phyloP scores from a whole-genome alignment of 441 rosid genomes.

The Euphorbia corollata region DNA sequence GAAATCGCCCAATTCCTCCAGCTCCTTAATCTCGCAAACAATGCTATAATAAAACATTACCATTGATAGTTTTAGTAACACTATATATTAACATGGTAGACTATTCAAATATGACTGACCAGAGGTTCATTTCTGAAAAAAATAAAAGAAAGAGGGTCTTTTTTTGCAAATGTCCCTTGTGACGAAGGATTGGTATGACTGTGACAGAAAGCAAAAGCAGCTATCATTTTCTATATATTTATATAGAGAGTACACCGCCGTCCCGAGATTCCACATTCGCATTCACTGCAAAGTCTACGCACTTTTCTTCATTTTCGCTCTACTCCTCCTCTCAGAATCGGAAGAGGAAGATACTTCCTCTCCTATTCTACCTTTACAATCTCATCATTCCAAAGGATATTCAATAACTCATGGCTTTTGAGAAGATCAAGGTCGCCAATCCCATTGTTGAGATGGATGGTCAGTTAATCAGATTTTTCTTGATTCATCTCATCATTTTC shows the following conservation, averaged over 20 bases:
- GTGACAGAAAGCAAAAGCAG: background rate
- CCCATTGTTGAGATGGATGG: constrained; percentile 94
- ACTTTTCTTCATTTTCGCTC: background rate
- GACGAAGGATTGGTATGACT: too few relatives aligned
- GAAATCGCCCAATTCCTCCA: too few relatives aligned
- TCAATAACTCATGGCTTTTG: constrained; percentile 37
- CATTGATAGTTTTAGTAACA: too few relatives aligned
- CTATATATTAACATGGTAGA: too few relatives aligned
- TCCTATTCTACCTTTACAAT: background rate
- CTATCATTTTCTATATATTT: background rate
- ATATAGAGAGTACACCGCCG: background rate
- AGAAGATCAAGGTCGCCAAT: constrained; percentile 75
- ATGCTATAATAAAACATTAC: too few relatives aligned
- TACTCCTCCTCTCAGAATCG: background rate
- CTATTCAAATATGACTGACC: too few relatives aligned
- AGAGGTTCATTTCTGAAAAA: too few relatives aligned
- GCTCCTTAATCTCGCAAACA: too few relatives aligned
- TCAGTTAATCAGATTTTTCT: constrained; percentile 22
- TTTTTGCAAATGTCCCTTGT: too few relatives aligned
- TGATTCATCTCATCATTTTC: background rate
- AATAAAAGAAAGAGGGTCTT: too few relatives aligned
- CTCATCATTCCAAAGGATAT: background rate
- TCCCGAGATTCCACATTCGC: background rate
- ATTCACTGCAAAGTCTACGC: background rate
- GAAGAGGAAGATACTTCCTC: background rate